Conservation (phyloP, 768 basidiomycete genomes). For the Terana coerulea region DNA sequence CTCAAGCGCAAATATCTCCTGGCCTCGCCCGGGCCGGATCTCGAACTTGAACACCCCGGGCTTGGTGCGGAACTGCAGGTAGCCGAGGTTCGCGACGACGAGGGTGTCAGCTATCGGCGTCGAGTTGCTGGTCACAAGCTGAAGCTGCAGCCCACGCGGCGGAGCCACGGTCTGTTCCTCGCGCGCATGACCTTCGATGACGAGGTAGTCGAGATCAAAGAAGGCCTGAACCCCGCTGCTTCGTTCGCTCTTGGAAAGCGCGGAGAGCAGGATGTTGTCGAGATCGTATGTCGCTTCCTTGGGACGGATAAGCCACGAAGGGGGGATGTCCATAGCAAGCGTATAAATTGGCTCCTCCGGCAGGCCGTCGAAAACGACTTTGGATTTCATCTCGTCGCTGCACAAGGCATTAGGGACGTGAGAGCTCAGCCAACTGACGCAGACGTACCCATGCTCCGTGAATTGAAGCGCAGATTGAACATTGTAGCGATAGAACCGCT, state of each 20-base stretch:
- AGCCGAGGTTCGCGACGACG: constrained; percentile 92
- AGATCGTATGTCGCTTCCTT: constrained; percentile 86
- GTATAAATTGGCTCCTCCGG: constrained; percentile 91
- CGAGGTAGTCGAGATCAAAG: constrained; percentile 86
- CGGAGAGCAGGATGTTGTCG: constrained; percentile 87
- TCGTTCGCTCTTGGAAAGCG: constrained; percentile 54
- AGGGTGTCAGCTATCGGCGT: constrained; percentile 76
- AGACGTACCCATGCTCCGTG: constrained; percentile 63
- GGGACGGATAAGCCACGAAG: constrained; percentile 92
- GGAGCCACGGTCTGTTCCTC: constrained; percentile 61
- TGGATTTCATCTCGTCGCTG: constrained; percentile 45
- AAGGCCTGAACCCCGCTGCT: constrained; percentile 60
- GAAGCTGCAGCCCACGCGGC: constrained; percentile 89
- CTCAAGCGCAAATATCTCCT: constrained; percentile 76
- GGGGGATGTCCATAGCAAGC: constrained; percentile 86
- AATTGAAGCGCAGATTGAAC: constrained; percentile 55
- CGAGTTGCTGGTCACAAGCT: constrained; percentile 51
- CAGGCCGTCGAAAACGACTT: constrained; percentile 63
- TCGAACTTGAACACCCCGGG: constrained; percentile 85
- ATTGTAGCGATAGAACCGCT: constrained; percentile 88
- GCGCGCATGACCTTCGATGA: constrained; percentile 93
- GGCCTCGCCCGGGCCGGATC: constrained; percentile 78
- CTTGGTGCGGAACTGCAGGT: constrained; percentile 90
- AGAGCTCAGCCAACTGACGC: background rate
- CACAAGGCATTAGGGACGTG: background rate